Percentiles rank a stretch among this genome's conserved stretches.
Conservation (phyloP, 192 early-diverging fungal genomes). For the Spizellomyces punctatus region DNA sequence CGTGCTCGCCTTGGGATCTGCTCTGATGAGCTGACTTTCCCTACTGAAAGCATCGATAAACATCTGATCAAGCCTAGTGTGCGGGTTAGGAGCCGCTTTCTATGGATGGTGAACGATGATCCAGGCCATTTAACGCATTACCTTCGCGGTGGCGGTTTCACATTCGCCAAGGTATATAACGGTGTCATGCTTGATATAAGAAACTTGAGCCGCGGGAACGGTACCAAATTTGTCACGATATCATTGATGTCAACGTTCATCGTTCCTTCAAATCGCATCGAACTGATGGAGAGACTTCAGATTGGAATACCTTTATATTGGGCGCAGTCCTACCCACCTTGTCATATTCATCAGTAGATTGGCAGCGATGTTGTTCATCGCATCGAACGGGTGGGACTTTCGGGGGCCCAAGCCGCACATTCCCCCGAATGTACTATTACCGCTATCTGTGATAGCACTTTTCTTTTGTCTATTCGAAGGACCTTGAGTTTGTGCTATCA, state of each 20-base stretch:
- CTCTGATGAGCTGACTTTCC: slow-evolving; percentile 55
- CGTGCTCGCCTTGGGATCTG: slow-evolving; percentile 46
- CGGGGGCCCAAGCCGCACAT: slow-evolving; percentile 23
- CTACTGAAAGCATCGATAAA: slow-evolving; percentile 56
- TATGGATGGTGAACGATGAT: not conserved
- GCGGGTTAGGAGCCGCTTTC: not conserved
- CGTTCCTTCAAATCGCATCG: slow-evolving; percentile 58
- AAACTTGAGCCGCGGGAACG: slow-evolving; percentile 61
- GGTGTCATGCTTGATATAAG: slow-evolving; percentile 62
- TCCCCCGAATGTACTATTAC: slow-evolving; percentile 26
- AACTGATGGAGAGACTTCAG: slow-evolving; percentile 35
- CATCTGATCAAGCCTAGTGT: slow-evolving; percentile 58
- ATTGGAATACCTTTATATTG: slow-evolving; percentile 6
- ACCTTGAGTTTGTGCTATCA: slow-evolving; percentile 27
- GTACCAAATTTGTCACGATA: slow-evolving; percentile 64
- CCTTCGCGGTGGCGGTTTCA: slow-evolving; percentile 31
- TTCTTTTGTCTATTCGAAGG: not conserved
- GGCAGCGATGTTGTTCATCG: slow-evolving; percentile 65
- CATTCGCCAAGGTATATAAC: slow-evolving; percentile 46
- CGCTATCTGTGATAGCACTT: slow-evolving; percentile 37
- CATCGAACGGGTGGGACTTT: slow-evolving; percentile 46
- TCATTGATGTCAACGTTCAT: slow-evolving; percentile 71
- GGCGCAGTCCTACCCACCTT: slow-evolving; percentile 29
- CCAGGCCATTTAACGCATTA: slow-evolving; percentile 14
- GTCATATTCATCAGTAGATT: slow-evolving; percentile 62